Conservation (phyloP, 2,329 filamentous ascomycete genomes). For the Hawksworthiomyces lignivorus region DNA sequence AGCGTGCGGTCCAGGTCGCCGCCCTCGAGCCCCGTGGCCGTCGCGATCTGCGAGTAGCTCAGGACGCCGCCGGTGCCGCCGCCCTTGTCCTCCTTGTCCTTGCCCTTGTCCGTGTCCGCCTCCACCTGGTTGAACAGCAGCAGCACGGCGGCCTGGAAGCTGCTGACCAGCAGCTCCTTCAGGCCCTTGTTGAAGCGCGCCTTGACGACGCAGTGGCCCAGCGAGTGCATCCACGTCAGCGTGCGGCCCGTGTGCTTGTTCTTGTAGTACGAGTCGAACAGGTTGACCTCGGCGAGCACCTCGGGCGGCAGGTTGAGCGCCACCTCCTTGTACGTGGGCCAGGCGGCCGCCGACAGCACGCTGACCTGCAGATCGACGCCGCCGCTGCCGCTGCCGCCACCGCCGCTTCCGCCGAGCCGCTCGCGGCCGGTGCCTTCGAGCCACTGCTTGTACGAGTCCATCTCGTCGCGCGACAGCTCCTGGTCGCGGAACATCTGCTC, state of each 20-base stretch:
- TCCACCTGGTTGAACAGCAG: constrained; percentile 73
- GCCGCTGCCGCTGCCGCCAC: constrained; percentile 27
- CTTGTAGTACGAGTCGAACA: constrained; percentile 81
- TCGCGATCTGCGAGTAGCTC: constrained; percentile 66
- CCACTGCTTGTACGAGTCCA: constrained; percentile 74
- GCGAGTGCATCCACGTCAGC: constrained; percentile 82
- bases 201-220: constrained; percentile 84
- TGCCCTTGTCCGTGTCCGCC: not conserved
- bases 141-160: constrained; percentile 85
- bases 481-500: constrained; percentile 99
- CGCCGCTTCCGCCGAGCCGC: constrained; percentile 18
- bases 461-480: constrained; percentile 85
- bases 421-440: constrained; percentile 34
- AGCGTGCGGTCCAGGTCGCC: constrained; percentile 80
- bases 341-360: constrained; percentile 83
- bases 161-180: constrained; percentile 86
- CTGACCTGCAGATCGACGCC: constrained; percentile 73
- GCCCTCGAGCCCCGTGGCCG: constrained; percentile 66
- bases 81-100: too few relatives aligned
- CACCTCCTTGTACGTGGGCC: constrained; percentile 73
- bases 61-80: constrained; percentile 45
- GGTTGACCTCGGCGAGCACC: constrained; percentile 67
- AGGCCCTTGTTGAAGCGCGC: constrained; percentile 70
- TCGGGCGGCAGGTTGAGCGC: constrained; percentile 64
- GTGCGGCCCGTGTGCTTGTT: constrained; percentile 81